These are phyloP conservation scores for Pyricularia pennisetigena DNA, from an alignment of 2,329 filamentous ascomycete genomes.

Conservation along the genomic window DNA sequence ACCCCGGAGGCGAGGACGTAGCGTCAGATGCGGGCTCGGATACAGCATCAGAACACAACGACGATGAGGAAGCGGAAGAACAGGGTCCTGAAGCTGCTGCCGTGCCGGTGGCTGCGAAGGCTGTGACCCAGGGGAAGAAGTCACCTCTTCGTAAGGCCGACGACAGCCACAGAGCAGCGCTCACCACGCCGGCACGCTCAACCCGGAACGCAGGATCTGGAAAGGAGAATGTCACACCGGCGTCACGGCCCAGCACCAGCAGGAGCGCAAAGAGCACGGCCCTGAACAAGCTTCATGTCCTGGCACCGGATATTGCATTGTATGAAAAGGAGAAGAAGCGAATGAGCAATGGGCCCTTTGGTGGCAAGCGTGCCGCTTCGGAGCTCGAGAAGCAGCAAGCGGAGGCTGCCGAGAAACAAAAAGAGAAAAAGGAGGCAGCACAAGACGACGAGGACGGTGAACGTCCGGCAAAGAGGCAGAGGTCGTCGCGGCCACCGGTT, in stretches of 20 bases:
- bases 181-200: conserved; percentile 28
- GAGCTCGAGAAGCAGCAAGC: conserved; percentile 40
- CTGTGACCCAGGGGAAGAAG: conserved; percentile 13
- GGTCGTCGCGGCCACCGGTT: conserved; percentile 47
- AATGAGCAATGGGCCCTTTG: conserved; percentile 40
- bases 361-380: conserved; percentile 53
- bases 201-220: conserved; percentile 42
- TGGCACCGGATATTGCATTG: conserved; percentile 76
- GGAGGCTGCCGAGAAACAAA: conserved; percentile 18
- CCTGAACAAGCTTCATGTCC: conserved; percentile 61
- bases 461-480: conserved; percentile 26
- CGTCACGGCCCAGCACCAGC: conserved; percentile 50
- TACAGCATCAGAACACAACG: neutral
- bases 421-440: conserved; percentile 19
- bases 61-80: conserved; percentile 6
- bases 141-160: conserved; percentile 1
- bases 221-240: conserved; percentile 78
- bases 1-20: conserved; percentile 47
- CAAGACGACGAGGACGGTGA: conserved; percentile 23
- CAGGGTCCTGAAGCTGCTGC: conserved; percentile 3
- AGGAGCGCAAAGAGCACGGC: conserved; percentile 86
- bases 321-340: conserved; percentile 94
- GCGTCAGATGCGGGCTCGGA: conserved; percentile 10
- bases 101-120: neutral
- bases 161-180: conserved; percentile 10